A percentile compares a stretch with the other conserved stretches of the same genome.
Evolutionary conservation across 2,329 filamentous ascomycete species (phyloP).

Genomic region (Colletotrichum sp.): DNA sequence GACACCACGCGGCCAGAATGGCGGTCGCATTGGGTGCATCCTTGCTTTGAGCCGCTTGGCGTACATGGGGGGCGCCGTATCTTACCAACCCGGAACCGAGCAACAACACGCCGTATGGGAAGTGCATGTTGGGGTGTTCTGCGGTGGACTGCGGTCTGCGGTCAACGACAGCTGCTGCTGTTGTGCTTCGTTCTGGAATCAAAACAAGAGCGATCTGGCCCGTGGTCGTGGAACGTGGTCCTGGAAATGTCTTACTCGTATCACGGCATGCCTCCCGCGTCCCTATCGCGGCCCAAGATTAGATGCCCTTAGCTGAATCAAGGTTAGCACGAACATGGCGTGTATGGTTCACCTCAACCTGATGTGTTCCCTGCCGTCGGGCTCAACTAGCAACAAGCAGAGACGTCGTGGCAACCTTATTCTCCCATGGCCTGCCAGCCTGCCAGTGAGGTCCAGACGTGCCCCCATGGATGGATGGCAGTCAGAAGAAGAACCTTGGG

Average conservation of each 20-base stretch:
- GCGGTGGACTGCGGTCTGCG: neutral
- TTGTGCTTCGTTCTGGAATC: neutral
- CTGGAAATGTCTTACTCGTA: conserved; percentile 1
- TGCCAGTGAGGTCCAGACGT: too few species aligned
- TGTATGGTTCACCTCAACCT: neutral
- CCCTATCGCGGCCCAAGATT: neutral
- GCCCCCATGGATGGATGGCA: neutral
- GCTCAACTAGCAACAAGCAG: neutral
- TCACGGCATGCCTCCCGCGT: neutral
- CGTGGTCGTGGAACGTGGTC: conserved; percentile 1
- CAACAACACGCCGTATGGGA: neutral
- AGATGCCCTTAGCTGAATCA: neutral
- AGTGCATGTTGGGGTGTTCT: neutral
- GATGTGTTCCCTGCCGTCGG: neutral
- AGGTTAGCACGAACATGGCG: neutral
- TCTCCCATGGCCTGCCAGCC: neutral
- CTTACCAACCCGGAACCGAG: conserved; percentile 5
- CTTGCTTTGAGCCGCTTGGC: conserved; percentile 21
- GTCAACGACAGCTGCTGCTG: neutral
- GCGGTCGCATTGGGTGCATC: conserved; percentile 7
- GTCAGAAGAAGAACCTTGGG: neutral
- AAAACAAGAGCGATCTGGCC: neutral
- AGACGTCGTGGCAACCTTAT: neutral
- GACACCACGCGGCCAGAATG: conserved; percentile 13
- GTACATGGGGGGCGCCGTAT: neutral